These are phyloP conservation scores for Citropsis articulata DNA, from an alignment of 345 rosid species.

Conservation along the genomic window DNA sequence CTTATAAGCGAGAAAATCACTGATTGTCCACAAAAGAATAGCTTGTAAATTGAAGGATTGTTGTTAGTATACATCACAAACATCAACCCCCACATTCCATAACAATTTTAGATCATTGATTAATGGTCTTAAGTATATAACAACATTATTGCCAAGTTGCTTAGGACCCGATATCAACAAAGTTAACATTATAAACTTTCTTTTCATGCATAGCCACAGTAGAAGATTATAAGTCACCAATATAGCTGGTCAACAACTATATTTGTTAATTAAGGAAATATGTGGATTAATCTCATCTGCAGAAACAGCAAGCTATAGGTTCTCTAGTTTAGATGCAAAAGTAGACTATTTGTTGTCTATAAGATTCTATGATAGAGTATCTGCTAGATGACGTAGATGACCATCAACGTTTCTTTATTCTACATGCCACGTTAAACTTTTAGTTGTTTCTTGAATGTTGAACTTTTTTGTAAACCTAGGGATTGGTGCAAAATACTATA, in stretches of 20 bases:
- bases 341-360: not conserved
- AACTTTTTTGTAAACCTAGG: not conserved
- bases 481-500: not conserved
- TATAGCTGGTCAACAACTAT: not conserved
- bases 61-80: not conserved
- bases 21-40: not conserved
- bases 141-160: not conserved
- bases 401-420: not conserved
- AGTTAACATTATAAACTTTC: not conserved
- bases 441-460: not conserved
- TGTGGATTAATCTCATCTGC: not conserved
- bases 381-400: not conserved
- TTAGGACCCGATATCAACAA: not conserved
- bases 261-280: not conserved
- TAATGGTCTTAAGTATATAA: not conserved
- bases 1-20: not conserved
- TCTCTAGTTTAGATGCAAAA: not conserved
- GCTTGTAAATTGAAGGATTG: not conserved
- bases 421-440: not conserved
- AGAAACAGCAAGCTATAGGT: not conserved
- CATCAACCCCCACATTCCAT: not conserved
- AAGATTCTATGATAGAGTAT: not conserved
- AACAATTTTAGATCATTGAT: not conserved
- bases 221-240: not conserved
- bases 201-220: not conserved